These are phyloP conservation scores for Orbilia quercus DNA, from an alignment of 2,329 filamentous ascomycete genomes.

Conservation along the genomic window DNA sequence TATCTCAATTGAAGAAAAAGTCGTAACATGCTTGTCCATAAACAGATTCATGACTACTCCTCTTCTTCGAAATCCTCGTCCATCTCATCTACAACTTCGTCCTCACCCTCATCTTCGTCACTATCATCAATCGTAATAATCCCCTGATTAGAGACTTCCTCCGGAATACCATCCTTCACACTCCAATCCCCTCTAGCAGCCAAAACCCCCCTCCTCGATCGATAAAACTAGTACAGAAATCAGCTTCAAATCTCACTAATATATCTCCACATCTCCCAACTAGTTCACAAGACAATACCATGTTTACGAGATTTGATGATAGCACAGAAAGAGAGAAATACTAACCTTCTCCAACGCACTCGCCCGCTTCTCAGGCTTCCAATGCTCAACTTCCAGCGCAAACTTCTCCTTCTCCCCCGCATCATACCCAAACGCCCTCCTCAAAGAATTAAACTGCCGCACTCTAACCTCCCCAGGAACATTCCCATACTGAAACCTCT, in stretches of 20 bases:
- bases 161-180: constrained; percentile 19
- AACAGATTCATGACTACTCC: constrained; percentile 8
- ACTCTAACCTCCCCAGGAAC: constrained; percentile 76
- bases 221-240: constrained; percentile 54
- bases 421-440: constrained; percentile 78
- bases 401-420: constrained; percentile 76
- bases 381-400: constrained; percentile 87
- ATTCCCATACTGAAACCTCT: constrained; percentile 62
- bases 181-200: constrained; percentile 37
- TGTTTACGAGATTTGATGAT: constrained; percentile 9
- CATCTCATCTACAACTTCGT: constrained; percentile 26
- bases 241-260: too few species aligned
- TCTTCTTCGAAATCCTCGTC: constrained; percentile 28
- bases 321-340: not conserved
- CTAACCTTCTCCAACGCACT: constrained; percentile 49
- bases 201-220: constrained; percentile 29
- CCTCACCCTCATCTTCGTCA: constrained; percentile 35
- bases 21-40: not conserved
- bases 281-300: too few species aligned
- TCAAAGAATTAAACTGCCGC: constrained; percentile 93
- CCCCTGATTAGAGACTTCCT: constrained; percentile 12
- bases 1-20: too few species aligned
- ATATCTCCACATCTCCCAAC: too few species aligned
- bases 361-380: constrained; percentile 81
- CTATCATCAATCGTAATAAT: constrained; percentile 52